A percentile compares a stretch with the other conserved stretches of the same genome.
Evolutionary conservation across 805 yeast species (phyloP).

Genomic region (Yamadazyma sp.): DNA sequence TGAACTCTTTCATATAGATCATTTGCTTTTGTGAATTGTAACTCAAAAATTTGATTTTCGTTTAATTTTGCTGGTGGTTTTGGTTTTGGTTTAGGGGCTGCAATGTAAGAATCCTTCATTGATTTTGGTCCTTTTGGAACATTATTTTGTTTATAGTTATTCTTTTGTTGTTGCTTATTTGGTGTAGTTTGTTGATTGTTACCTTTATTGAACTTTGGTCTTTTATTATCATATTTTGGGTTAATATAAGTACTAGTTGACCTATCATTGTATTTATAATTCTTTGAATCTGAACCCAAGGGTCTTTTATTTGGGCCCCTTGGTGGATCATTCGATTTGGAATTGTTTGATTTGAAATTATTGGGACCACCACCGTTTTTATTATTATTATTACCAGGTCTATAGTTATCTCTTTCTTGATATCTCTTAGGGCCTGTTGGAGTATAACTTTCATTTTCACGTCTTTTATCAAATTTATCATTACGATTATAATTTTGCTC

Average conservation of each 20-base stretch:
- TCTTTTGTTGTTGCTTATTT: too few relatives aligned
- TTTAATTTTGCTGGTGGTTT: conserved; percentile 15
- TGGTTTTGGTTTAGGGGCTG: background rate
- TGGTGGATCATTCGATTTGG: conserved; percentile 9
- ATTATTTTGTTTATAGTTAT: conserved; percentile 1
- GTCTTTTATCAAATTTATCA: conserved; percentile 6
- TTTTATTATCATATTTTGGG: conserved; percentile 3
- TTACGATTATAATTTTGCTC: conserved; percentile 8
- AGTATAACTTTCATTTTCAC: background rate
- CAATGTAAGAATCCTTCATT: background rate
- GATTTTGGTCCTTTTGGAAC: conserved; percentile 7
- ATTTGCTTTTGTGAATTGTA: conserved; percentile 23
- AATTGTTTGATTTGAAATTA: background rate
- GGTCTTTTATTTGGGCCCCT: conserved; percentile 17
- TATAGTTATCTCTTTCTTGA: conserved; percentile 22
- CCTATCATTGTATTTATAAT: background rate
- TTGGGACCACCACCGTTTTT: too few relatives aligned
- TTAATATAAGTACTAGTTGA: conserved; percentile 1
- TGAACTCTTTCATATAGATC: conserved; percentile 63
- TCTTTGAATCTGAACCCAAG: conserved; percentile 6
- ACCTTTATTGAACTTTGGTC: background rate
- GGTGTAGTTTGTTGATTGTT: too few relatives aligned
- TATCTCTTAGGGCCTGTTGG: conserved; percentile 19
- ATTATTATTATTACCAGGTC: conserved; percentile 16
- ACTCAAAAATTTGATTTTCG: conserved; percentile 31